Base-by-base conservation (phyloP, 2,329 filamentous ascomycete species). In the Helotiales sp. region DNA sequence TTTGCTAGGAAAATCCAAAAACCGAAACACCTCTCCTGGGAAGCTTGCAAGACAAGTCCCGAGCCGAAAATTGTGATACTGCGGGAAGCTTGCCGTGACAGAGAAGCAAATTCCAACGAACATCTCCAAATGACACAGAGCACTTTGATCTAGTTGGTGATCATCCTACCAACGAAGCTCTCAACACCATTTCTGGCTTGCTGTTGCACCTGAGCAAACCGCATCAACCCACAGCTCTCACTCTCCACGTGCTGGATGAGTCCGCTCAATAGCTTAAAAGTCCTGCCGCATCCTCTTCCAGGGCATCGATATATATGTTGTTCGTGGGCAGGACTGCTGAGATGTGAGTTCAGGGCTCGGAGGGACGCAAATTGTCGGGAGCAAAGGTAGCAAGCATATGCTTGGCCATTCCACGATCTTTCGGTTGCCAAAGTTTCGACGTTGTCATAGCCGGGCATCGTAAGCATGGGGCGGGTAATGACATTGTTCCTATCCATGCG, bases 371-470 rank as follows among this genome's bases (percentile, higher is more conserved):
- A 90, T 0, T 72, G 30, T 10, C 77, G 75, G 24, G 82, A 75
- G 72, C 88, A 90, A 3, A 89, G 67, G 66, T 84, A 85, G 77
- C 86, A 89, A 70, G 84, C 80, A 74, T 79, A 88, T 0, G 15
- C 70, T 1, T 28, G 0, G 0, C 82, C 81, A 61, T 88, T 87
- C 74, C 78, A 86, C 0, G 84, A 76, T 0, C 65, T 68, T 0
- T 70, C 37, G 0, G 79, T 85, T 1, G 82, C 83, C 11, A 72
- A 67, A 6, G 15, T 69, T 7, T 77, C 69, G 66, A 80, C 81
- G 4, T 73, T 28, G 0, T 71, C 62, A 43, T 79, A 76, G 0
- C 76, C 78, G 11, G 78, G 69, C 81, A 82, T 85, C 20, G 77
- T 81, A n/a, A 88, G 73, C 28, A 84, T 79, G 2, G 82, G 83